A percentile compares a stretch with the other conserved stretches of the same genome.
Conservation (phyloP, 495 filamentous ascomycete genomes). For the Penicillium dipodomyicola region DNA sequence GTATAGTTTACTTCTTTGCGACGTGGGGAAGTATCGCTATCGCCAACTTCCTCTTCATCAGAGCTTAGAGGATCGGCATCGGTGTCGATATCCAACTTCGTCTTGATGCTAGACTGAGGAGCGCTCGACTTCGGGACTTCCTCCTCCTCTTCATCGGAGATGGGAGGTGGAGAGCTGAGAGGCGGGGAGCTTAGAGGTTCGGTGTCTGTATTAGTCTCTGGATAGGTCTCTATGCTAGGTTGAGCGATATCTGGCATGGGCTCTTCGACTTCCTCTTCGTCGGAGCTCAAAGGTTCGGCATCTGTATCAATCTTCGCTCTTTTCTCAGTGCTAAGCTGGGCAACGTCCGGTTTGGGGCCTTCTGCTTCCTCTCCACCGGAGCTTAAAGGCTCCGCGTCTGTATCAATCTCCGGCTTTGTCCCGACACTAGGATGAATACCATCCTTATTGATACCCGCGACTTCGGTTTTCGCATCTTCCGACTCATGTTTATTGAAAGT, state of each 20-base stretch:
- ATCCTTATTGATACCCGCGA: background rate
- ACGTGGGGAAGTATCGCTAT: background rate
- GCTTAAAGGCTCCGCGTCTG: constrained; percentile 31
- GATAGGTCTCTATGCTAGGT: background rate
- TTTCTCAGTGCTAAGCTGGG: background rate
- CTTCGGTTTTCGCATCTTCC: background rate
- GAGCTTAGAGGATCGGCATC: constrained; percentile 31
- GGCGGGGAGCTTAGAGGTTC: background rate
- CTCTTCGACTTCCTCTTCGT: constrained; percentile 12
- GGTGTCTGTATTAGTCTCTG: background rate
- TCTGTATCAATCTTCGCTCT: background rate
- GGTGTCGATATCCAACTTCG: constrained; percentile 20
- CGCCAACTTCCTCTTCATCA: constrained; percentile 13
- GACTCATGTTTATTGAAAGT: constrained; percentile 21
- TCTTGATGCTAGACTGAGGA: background rate
- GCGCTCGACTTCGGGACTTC: background rate
- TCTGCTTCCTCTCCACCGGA: constrained; percentile 12
- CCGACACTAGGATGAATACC: background rate
- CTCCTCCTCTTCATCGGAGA: background rate
- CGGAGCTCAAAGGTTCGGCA: background rate
- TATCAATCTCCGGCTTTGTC: constrained; percentile 18
- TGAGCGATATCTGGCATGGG: background rate
- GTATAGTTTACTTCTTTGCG: background rate
- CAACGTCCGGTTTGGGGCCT: background rate
- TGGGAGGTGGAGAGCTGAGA: background rate